Base-by-base conservation (phyloP, 2,329 filamentous ascomycete genomes). In the Pseudodiploospora longispora region DNA sequence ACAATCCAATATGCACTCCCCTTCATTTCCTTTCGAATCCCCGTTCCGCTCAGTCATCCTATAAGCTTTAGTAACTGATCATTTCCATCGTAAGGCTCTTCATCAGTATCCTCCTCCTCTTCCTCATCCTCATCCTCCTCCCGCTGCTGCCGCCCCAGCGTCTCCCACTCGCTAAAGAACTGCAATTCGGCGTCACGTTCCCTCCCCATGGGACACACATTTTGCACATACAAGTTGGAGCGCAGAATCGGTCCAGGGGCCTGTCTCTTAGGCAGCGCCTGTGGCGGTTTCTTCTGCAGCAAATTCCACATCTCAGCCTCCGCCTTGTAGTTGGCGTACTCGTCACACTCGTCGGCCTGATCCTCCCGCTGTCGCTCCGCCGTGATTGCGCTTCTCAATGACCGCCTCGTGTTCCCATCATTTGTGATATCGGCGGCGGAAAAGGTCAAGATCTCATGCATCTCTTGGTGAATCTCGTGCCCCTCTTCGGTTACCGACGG, bases 281-380 rank as follows among this genome's bases (percentile, higher is more conserved):
- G 55, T 0, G 64, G 66, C 3, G 68, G 66, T 30, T 59, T 55
- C 52, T 57, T 60, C 35, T 65, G 64, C 19, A 76, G 47, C 10
- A 74, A 46, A 7, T 57, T 52, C 74, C 74, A 76, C 60, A 77
- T 59, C 38, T 62, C 55, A 28, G 52, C 48, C 51, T 76, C 74
- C 30, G 70, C 71, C 27, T 58, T 52, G 36, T 61, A 60, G 42
- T 64, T 68, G 2, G 59, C 62, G 34, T 59, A 59, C 10, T 59
- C 58, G 48, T 77, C 74, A 10, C 60, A 47, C 4, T 58, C 52
- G 28, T 74, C 69, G 0, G 73, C 71, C 33, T 68, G 61, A 9
- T 54, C 59, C 48, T 76, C 72, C 36, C 71, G 66, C 8, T 56
- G 54, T 34, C 64, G 57, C 48, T 75, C 71, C 0, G 57, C 53